Percentiles rank a stretch among this genome's conserved stretches.
These are phyloP conservation scores for Cercospora citrullina DNA, from an alignment of 2,329 filamentous ascomycete genomes.

Conservation along the genomic window DNA sequence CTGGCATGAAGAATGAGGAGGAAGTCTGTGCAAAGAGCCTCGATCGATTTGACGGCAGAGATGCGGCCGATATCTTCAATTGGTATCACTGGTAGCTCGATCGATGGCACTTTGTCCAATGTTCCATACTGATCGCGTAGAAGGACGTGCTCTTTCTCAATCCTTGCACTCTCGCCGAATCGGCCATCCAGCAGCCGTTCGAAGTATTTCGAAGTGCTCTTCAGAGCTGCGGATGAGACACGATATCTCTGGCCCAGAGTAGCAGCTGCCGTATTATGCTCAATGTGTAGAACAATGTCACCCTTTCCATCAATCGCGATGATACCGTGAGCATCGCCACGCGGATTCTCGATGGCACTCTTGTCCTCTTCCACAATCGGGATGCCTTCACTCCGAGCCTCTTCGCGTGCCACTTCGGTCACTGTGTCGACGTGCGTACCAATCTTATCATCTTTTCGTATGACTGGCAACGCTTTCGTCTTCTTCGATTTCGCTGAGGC, in stretches of 20 bases:
- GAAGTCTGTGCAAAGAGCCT: slow-evolving; percentile 60
- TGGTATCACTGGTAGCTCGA: slow-evolving; percentile 61
- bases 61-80: slow-evolving; percentile 70
- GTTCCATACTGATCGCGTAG: slow-evolving; percentile 52
- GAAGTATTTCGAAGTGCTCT: slow-evolving; percentile 68
- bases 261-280: slow-evolving; percentile 58
- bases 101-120: slow-evolving; percentile 44
- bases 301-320: slow-evolving; percentile 59
- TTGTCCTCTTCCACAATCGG: neutral
- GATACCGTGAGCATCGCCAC: slow-evolving; percentile 32
- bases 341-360: neutral
- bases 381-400: neutral
- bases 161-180: slow-evolving; percentile 62
- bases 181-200: slow-evolving; percentile 62
- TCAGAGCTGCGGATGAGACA: slow-evolving; percentile 59
- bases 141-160: slow-evolving; percentile 54
- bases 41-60: slow-evolving; percentile 61
- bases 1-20: slow-evolving; percentile 64
- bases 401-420: neutral
- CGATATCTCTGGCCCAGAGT: slow-evolving; percentile 63
- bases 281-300: slow-evolving; percentile 66
- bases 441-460: neutral
- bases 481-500: slow-evolving; percentile 14
- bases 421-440: neutral
- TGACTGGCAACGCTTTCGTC: slow-evolving; percentile 22